Evolutionary conservation across 805 yeast species (phyloP).

Genomic region (Cyberlindnera americana): DNA sequence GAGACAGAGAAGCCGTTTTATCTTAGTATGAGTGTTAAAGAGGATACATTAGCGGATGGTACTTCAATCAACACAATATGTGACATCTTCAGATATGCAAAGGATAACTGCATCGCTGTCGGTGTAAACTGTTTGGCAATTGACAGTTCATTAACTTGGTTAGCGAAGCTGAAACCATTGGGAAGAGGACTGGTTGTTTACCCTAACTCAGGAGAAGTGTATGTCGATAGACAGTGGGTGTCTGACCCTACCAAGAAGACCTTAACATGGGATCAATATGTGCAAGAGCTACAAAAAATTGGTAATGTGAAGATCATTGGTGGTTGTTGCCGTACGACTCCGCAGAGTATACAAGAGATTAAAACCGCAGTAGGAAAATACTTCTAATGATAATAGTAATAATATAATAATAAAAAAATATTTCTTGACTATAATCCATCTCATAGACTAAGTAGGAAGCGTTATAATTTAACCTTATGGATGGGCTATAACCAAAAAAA

Average conservation of each 20-base stretch:
- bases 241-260: conserved; percentile 26
- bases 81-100: conserved; percentile 16
- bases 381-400: not conserved
- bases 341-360: conserved; percentile 28
- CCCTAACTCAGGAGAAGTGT: conserved; percentile 75
- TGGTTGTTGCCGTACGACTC: conserved; percentile 74
- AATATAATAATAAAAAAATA: too few species aligned
- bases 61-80: conserved; percentile 36
- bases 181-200: conserved; percentile 48
- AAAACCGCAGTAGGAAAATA: conserved; percentile 3
- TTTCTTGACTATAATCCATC: too few species aligned
- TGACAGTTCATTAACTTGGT: conserved; percentile 37
- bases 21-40: conserved; percentile 40
- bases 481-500: too few species aligned
- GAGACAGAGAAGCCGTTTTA: conserved; percentile 41
- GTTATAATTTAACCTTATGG: too few species aligned
- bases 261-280: conserved; percentile 37
- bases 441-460: too few species aligned
- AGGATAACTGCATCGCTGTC: conserved; percentile 30
- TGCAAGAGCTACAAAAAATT: conserved; percentile 35
- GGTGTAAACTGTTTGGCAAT: conserved; percentile 71
- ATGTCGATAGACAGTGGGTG: conserved; percentile 41
- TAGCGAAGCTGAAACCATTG: conserved; percentile 30
- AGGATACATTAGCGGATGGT: conserved; percentile 46
- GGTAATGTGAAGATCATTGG: conserved; percentile 54